These are phyloP conservation scores for Phytophthora kernoviae DNA, from an alignment of 352 stramenopile species.

Conservation along the genomic window DNA sequence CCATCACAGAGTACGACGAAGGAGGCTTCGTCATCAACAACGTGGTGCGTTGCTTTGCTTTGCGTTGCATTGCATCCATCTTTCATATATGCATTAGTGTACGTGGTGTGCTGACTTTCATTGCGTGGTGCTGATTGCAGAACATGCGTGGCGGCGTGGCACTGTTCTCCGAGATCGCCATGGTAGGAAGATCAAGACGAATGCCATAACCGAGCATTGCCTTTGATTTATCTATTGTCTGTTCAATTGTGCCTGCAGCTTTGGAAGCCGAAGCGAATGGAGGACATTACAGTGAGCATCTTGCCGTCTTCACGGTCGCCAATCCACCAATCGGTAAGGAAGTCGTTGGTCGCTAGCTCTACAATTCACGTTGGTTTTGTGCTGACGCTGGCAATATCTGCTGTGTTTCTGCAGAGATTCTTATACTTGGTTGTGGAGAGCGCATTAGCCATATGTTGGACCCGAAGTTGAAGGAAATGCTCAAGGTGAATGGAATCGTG, in stretches of 20 bases:
- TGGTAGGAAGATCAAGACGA: constrained; percentile 39
- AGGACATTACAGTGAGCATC: constrained; percentile 82
- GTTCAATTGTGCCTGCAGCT: constrained; percentile 40
- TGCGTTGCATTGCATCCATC: too few species aligned
- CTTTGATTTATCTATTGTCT: constrained; percentile 1
- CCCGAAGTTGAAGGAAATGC: constrained; percentile 67
- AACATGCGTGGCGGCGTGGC: constrained; percentile 84
- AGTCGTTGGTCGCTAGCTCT: background rate
- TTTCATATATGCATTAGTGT: background rate
- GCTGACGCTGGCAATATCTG: background rate
- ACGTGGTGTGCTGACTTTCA: background rate
- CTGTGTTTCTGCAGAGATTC: constrained; percentile 53
- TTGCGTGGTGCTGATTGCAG: constrained; percentile 24
- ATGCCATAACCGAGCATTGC: background rate
- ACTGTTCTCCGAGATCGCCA: constrained; percentile 74
- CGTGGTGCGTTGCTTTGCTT: constrained; percentile 46
- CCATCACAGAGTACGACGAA: constrained; percentile 85
- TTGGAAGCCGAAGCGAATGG: constrained; percentile 77
- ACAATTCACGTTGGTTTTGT: background rate
- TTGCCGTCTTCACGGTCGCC: constrained; percentile 74
- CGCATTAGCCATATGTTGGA: constrained; percentile 66
- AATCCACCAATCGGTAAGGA: constrained; percentile 72
- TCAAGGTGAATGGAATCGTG: constrained; percentile 86
- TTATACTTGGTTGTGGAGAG: constrained; percentile 78
- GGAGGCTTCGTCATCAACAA: constrained; percentile 86